Evolutionary conservation across 768 basidiomycete genomes (phyloP).

Genomic region (Amanita exitialis): DNA sequence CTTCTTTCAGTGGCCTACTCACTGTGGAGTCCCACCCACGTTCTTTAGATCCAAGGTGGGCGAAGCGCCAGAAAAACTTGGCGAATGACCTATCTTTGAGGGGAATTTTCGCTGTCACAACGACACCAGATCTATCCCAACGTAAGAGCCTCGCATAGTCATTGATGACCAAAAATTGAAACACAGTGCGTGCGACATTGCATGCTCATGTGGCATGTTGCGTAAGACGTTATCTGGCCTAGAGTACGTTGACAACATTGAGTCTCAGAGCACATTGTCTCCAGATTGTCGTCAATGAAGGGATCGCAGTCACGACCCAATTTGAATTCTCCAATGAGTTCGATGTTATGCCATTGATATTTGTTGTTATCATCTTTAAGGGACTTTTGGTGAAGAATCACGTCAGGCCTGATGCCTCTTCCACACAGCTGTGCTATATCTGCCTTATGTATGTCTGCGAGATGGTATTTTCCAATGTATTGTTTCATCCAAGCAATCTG

Average conservation of each 20-base stretch:
- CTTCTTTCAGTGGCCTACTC: background rate
- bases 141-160: background rate
- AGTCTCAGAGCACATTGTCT: background rate
- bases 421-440: background rate
- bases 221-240: background rate
- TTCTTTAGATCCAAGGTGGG: background rate
- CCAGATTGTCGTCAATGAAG: background rate
- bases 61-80: background rate
- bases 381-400: background rate
- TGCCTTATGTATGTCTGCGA: background rate
- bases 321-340: background rate
- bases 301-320: background rate
- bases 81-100: background rate
- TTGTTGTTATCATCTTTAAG: background rate
- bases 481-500: no score
- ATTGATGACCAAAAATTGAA: background rate
- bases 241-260: background rate
- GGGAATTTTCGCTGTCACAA: background rate
- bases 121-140: background rate
- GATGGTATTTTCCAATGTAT: no score
- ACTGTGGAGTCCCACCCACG: background rate
- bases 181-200: background rate
- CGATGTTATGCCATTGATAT: background rate
- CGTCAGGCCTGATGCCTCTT: background rate
- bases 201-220: background rate